phyloP scores from a whole-genome alignment of 371 early-diverging fungal genomes.

The Mortierella sp. region DNA sequence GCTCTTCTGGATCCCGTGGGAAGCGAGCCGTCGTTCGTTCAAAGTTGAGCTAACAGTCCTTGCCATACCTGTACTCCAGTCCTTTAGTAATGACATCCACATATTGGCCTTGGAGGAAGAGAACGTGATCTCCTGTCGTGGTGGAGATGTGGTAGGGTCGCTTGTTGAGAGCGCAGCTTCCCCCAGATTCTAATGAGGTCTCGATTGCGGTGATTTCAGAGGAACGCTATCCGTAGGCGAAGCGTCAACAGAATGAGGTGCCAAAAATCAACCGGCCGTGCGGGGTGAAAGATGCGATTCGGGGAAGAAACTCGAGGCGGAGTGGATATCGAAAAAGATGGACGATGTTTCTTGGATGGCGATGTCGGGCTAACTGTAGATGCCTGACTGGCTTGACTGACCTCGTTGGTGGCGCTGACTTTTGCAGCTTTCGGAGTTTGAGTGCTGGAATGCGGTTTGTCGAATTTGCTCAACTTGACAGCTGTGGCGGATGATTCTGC shows the following conservation, averaged over 20 bases:
- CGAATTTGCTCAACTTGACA: conserved; percentile 24
- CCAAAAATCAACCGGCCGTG: conserved; percentile 23
- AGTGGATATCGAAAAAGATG: conserved; percentile 50
- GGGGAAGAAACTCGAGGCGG: conserved; percentile 42
- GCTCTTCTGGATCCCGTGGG: conserved; percentile 33
- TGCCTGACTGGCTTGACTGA: neutral
- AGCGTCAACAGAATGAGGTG: conserved; percentile 43
- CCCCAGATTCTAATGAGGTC: no score
- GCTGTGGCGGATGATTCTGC: conserved; percentile 48
- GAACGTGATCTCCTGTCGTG: no score
- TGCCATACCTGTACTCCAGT: conserved; percentile 43
- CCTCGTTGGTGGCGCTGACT: neutral
- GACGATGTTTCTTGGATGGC: conserved; percentile 37
- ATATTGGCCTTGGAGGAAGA: conserved; percentile 2
- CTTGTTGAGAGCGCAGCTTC: neutral
- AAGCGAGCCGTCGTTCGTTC: conserved; percentile 23
- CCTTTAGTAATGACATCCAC: conserved; percentile 50
- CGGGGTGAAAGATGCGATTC: conserved; percentile 47
- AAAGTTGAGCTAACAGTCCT: conserved; percentile 44
- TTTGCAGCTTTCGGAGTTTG: neutral
- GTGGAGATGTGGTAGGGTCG: neutral
- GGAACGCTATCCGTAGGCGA: conserved; percentile 39
- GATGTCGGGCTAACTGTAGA: neutral
- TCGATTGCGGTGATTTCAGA: conserved; percentile 35
- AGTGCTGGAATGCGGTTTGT: conserved; percentile 2